These are phyloP conservation scores for Chrysanthemum lavandulifolium DNA, from an alignment of 129 eudicot species.

Conservation along the genomic window DNA sequence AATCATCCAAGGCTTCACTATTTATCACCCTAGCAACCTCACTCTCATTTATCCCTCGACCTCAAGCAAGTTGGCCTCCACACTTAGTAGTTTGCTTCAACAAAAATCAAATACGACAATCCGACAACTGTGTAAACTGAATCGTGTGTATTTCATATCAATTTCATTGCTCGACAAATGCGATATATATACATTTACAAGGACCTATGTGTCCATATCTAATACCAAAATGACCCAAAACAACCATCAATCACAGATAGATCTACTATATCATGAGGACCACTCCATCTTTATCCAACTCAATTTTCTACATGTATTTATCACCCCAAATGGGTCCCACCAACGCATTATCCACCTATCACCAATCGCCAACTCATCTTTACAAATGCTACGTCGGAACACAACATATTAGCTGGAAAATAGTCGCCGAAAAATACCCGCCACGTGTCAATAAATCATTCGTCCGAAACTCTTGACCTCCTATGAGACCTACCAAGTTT, in stretches of 20 bases:
- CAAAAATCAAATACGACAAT: slow-evolving; percentile 2
- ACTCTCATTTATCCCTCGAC: too few relatives aligned
- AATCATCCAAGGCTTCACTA: too few relatives aligned
- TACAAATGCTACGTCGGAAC: slow-evolving; percentile 17
- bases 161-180: slow-evolving; percentile 7
- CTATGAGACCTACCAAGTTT: slow-evolving; percentile 53
- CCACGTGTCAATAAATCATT: slow-evolving; percentile 41
- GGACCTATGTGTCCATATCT: slow-evolving; percentile 16
- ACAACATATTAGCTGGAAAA: slow-evolving; percentile 16
- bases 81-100: neutral
- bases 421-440: neutral
- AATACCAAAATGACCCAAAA: slow-evolving; percentile 4
- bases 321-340: neutral
- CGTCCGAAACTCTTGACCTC: slow-evolving; percentile 39
- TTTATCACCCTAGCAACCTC: too few relatives aligned
- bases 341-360: slow-evolving; percentile 4
- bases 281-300: slow-evolving; percentile 23
- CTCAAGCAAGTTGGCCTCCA: too few relatives aligned
- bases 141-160: slow-evolving; percentile 14
- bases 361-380: slow-evolving; percentile 25
- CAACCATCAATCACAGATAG: slow-evolving; percentile 19
- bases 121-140: neutral
- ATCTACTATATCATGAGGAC: slow-evolving; percentile 35
- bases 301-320: neutral
- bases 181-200: slow-evolving; percentile 17